Percentiles rank a stretch among this genome's conserved stretches.
These are phyloP conservation scores for Papiliotrema terrestris DNA, from an alignment of 1,284 basidiomycete genomes.

Conservation along the genomic window DNA sequence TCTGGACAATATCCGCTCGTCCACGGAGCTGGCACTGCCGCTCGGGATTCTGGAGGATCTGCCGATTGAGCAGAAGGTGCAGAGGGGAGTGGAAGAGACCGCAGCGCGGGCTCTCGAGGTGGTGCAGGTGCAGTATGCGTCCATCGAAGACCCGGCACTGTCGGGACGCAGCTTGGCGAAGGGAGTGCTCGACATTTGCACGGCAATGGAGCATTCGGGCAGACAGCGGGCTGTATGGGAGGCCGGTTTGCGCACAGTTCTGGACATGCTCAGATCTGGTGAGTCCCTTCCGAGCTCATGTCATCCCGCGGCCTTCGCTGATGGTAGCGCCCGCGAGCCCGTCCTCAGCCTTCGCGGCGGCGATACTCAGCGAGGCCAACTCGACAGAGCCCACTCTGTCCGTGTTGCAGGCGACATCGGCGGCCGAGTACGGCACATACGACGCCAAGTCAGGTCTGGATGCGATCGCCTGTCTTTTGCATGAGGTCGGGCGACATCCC, in stretches of 20 bases:
- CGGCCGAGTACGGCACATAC: background rate
- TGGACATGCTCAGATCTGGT: conserved; percentile 12
- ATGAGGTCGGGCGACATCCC: background rate
- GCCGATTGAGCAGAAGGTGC: conserved; percentile 10
- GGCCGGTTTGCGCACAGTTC: conserved; percentile 14
- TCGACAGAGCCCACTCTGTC: background rate
- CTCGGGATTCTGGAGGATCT: background rate
- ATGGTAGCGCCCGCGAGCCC: background rate
- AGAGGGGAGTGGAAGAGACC: conserved; percentile 17
- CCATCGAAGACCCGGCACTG: background rate
- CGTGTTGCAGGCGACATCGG: conserved; percentile 3
- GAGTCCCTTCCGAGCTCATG: background rate
- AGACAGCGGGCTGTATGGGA: conserved; percentile 17
- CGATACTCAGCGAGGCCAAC: background rate
- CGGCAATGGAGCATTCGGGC: conserved; percentile 4
- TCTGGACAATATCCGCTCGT: conserved; percentile 9
- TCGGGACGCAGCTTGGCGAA: background rate
- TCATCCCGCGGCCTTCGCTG: background rate
- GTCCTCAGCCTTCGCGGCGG: background rate
- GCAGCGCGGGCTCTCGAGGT: conserved; percentile 32
- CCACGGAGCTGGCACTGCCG: conserved; percentile 23
- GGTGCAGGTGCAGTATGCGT: conserved; percentile 15
- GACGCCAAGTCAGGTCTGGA: background rate
- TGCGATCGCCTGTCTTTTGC: background rate
- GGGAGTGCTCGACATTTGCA: conserved; percentile 7